Conservation (phyloP, 1,139 yeast genomes). For the Blastobotrys malaysiensis region DNA sequence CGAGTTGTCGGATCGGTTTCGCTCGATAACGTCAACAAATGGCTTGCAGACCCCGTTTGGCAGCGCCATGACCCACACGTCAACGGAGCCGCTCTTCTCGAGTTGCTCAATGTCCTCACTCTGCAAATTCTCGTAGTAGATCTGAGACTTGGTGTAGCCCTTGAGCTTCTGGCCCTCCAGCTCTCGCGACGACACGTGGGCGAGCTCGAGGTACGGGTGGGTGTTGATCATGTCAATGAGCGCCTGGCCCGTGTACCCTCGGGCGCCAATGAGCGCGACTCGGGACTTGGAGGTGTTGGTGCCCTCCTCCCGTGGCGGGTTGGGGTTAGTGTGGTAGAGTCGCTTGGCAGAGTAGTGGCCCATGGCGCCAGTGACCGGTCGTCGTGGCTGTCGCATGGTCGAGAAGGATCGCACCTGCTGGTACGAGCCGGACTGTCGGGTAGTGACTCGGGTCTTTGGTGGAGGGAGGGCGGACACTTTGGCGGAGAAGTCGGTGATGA, state of each 20-base stretch:
- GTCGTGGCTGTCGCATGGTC: constrained; percentile 25
- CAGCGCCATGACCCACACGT: constrained; percentile 98
- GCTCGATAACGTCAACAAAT: constrained; percentile 87
- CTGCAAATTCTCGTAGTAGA: constrained; percentile 79
- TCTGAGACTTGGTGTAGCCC: constrained; percentile 78
- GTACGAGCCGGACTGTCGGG: constrained; percentile 14
- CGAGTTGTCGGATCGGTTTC: constrained; percentile 46
- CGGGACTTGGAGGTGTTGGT: constrained; percentile 55
- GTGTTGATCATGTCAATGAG: constrained; percentile 77
- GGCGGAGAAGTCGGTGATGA: constrained; percentile 54
- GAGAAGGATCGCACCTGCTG: constrained; percentile 29
- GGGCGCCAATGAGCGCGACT: constrained; percentile 94
- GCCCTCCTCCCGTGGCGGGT: constrained; percentile 64
- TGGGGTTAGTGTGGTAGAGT: constrained; percentile 49
- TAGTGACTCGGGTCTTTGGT: constrained; percentile 1
- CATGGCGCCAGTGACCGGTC: constrained; percentile 4
- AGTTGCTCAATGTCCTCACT: constrained; percentile 76
- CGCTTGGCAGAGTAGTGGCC: constrained; percentile 10
- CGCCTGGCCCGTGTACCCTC: constrained; percentile 96
- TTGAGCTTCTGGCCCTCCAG: constrained; percentile 77
- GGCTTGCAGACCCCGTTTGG: constrained; percentile 98
- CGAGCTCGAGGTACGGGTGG: constrained; percentile 81
- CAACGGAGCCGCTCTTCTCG: constrained; percentile 74
- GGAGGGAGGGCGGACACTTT: constrained; percentile 20
- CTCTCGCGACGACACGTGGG: constrained; percentile 95